Evolutionary conservation across 371 early-diverging fungal genomes (phyloP).

Genomic region (Fennellomyces sp.): DNA sequence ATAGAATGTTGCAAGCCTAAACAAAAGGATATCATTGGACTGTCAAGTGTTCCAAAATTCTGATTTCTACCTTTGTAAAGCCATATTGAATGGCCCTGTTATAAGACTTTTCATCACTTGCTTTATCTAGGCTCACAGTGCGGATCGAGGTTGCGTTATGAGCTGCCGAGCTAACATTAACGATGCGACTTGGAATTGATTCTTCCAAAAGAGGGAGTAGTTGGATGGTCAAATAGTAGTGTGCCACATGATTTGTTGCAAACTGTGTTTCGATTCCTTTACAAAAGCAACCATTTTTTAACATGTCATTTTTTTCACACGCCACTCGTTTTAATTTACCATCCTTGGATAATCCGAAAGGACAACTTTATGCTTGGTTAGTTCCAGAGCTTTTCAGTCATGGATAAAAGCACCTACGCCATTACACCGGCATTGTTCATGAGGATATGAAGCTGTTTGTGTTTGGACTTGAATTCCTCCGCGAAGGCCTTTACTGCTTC

Average conservation of each 20-base stretch:
- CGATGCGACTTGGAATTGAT: conserved; percentile 57
- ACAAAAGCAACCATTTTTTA: background rate
- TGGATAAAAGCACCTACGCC: conserved; percentile 29
- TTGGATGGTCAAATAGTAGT: conserved; percentile 63
- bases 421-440: conserved; percentile 79
- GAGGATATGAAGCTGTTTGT: conserved; percentile 61
- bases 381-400: too few species aligned
- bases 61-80: conserved; percentile 16
- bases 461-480: conserved; percentile 45
- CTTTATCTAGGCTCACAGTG: conserved; percentile 27
- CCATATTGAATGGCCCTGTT: conserved; percentile 18
- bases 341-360: conserved; percentile 38
- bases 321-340: too few species aligned
- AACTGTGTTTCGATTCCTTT: conserved; percentile 38
- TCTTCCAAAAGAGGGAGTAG: conserved; percentile 65
- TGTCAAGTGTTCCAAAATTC: too few species aligned
- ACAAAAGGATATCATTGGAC: too few species aligned
- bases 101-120: conserved; percentile 48
- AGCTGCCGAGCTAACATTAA: conserved; percentile 53
- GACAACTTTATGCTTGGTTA: too few species aligned
- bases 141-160: conserved; percentile 41
- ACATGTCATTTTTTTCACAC: background rate
- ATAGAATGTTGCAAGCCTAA: too few species aligned
- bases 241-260: conserved; percentile 78
- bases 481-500: conserved; percentile 58